Base-by-base conservation (phyloP, 2,329 filamentous ascomycete genomes). In the Didymellaceae sp. region DNA sequence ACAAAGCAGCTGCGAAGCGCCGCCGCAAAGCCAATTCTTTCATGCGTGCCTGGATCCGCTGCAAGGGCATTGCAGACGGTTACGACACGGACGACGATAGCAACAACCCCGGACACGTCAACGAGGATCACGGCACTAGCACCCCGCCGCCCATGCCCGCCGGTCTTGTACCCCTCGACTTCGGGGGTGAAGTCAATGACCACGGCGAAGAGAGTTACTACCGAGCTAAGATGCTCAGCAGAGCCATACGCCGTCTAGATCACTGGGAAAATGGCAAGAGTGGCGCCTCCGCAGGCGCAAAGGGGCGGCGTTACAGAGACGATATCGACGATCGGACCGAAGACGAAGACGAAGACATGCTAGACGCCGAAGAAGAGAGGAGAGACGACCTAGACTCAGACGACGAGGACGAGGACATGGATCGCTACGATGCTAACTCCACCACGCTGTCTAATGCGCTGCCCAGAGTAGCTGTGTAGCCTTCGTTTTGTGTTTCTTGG, bases 161-260 rank as follows among this genome's bases (percentile, higher is more conserved):
- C 2, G 90, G 86, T 1, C 79, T 90, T 30, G 83, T 82, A 43
- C 85, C 82, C 24, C 75, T 89, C 0, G 74, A 74, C 16, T 74
- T 75, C 38, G 63, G 61, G 10, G 70, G 65, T 13, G 89, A 92
- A 67, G 73, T 79, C 0, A 87, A 90, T 54, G 89, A 93, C 72
- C 89, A 86, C 59, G 90, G 90, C 33, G 90, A 93, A 70, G 88
- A 93, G 70, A 80, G 85, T 5, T 80, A 81, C 45, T 79, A 83
- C 1, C 86, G 89, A 50, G 82, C 85, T 4, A 84, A 87, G 9
- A 82, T 88, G 6, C 74, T 93, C 14, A 78, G 86, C 44, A 81
- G 87, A 13, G 80, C 81, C 1, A 76, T 80, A 16, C 81, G 90
- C 21, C 80, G 90, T 31, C 75, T 93, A n/a, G 77, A 82, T 43